These are phyloP conservation scores for Botryotinia calthae DNA, from an alignment of 2,329 filamentous ascomycete species.

Conservation along the genomic window DNA sequence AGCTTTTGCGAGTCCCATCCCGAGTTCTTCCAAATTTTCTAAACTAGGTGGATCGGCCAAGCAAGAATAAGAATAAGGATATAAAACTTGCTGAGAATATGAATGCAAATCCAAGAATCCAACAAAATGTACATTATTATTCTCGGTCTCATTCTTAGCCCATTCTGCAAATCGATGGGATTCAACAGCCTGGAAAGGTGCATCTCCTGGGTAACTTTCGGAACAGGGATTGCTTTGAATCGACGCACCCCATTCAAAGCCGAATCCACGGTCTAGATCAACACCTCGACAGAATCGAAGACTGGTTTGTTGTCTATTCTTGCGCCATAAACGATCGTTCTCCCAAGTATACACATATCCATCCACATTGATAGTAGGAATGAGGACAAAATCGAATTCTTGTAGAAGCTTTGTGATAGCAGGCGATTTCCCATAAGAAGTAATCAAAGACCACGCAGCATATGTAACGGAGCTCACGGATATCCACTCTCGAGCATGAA, in stretches of 20 bases:
- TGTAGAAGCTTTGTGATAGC: constrained; percentile 75
- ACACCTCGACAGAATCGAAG: constrained; percentile 82
- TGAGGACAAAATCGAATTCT: constrained; percentile 81
- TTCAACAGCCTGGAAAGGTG: constrained; percentile 81
- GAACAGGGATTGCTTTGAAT: constrained; percentile 79
- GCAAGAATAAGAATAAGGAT: constrained; percentile 89
- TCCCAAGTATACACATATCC: constrained; percentile 95
- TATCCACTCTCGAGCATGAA: constrained; percentile 97
- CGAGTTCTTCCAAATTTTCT: constrained; percentile 90
- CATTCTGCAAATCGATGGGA: constrained; percentile 73
- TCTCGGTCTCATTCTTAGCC: constrained; percentile 73
- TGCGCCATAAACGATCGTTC: constrained; percentile 88
- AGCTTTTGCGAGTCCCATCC: constrained; percentile 81
- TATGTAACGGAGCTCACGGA: constrained; percentile 89
- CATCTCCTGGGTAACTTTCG: constrained; percentile 81
- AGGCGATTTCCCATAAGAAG: constrained; percentile 70
- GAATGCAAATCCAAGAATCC: constrained; percentile 88
- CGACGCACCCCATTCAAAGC: constrained; percentile 75
- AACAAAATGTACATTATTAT: constrained; percentile 72
- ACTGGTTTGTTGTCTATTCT: constrained; percentile 81
- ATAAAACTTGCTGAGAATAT: constrained; percentile 92
- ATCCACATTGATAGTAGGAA: constrained; percentile 89
- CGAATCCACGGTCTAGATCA: constrained; percentile 85
- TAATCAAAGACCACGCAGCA: constrained; percentile 83
- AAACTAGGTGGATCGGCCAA: constrained; percentile 72